These are phyloP conservation scores for Cryphonectria radicalis DNA, from an alignment of 2,329 filamentous ascomycete genomes.

Conservation along the genomic window DNA sequence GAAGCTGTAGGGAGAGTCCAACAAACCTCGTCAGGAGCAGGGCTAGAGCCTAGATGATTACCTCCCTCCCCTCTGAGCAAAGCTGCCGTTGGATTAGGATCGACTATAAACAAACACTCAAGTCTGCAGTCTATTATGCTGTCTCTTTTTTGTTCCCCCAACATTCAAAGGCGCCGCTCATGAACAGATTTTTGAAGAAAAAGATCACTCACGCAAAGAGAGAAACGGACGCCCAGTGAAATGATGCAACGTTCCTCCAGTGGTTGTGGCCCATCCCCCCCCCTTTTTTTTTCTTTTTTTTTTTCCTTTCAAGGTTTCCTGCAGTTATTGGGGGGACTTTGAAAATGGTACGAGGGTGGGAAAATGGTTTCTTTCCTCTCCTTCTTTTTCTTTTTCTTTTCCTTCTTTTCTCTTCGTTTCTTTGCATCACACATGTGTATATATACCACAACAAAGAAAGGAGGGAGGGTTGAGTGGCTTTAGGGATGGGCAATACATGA, in stretches of 20 bases:
- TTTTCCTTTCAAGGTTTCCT: constrained; percentile 10
- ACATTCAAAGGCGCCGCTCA: neutral
- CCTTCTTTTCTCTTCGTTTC: no score
- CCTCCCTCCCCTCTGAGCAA: neutral
- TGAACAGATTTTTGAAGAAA: neutral
- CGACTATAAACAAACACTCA: neutral
- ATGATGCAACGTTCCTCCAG: constrained; percentile 9
- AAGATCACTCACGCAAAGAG: neutral
- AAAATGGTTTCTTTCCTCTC: no score
- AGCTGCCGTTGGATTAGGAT: neutral
- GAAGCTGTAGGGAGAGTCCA: constrained; percentile 45
- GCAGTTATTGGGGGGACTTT: neutral
- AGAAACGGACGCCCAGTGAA: neutral
- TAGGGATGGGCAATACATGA: constrained; percentile 16
- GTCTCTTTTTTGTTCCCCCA: neutral
- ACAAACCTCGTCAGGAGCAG: neutral
- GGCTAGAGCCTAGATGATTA: neutral
- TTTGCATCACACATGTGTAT: constrained; percentile 20
- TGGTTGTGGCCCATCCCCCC: no score
- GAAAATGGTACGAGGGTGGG: constrained; percentile 3
- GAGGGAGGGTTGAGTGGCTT: neutral
- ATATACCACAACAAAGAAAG: constrained; percentile 19
- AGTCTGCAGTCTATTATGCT: neutral
- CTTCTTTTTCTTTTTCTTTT: no score
- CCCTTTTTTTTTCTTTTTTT: no score